Evolutionary conservation across 306 rosid genomes (phyloP).

Genomic region (Begonia peltatifolia): DNA sequence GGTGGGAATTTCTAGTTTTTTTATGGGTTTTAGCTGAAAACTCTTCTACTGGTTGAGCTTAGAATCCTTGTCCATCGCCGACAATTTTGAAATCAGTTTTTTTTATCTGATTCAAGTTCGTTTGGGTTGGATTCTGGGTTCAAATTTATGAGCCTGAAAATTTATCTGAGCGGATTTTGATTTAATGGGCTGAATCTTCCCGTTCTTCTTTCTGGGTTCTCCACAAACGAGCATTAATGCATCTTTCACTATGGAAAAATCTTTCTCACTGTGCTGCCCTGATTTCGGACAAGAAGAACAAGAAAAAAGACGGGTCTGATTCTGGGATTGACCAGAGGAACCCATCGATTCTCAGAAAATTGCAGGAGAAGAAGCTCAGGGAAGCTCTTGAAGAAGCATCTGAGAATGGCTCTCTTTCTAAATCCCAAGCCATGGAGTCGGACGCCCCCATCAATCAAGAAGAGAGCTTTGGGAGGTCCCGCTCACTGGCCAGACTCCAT

Average conservation of each 20-base stretch:
- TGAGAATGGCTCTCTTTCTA: constrained; percentile 73
- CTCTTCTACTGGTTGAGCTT: neutral
- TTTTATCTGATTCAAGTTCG: constrained; percentile 17
- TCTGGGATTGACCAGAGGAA: constrained; percentile 31
- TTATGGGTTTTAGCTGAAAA: constrained; percentile 1
- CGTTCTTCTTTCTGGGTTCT: constrained; percentile 9
- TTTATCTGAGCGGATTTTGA: neutral
- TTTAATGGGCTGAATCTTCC: constrained; percentile 19
- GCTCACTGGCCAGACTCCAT: constrained; percentile 70
- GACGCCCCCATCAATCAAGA: constrained; percentile 32
- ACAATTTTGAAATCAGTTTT: constrained; percentile 6
- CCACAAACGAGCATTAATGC: constrained; percentile 34
- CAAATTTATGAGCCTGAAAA: constrained; percentile 9
- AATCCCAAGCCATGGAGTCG: constrained; percentile 67
- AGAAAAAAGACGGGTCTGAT: constrained; percentile 41
- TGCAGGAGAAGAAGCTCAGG: constrained; percentile 81
- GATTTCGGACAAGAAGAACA: constrained; percentile 39
- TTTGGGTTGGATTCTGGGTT: constrained; percentile 8
- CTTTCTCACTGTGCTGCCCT: constrained; percentile 63
- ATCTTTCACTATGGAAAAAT: constrained; percentile 60
- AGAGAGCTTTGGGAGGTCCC: constrained; percentile 51
- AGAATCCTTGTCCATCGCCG: neutral
- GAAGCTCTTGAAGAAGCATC: constrained; percentile 99
- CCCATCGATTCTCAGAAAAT: constrained; percentile 60
- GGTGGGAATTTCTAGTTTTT: too few species aligned